phyloP scores from a whole-genome alignment of 352 stramenopile genomes.

The Phytopythium sindhum region DNA sequence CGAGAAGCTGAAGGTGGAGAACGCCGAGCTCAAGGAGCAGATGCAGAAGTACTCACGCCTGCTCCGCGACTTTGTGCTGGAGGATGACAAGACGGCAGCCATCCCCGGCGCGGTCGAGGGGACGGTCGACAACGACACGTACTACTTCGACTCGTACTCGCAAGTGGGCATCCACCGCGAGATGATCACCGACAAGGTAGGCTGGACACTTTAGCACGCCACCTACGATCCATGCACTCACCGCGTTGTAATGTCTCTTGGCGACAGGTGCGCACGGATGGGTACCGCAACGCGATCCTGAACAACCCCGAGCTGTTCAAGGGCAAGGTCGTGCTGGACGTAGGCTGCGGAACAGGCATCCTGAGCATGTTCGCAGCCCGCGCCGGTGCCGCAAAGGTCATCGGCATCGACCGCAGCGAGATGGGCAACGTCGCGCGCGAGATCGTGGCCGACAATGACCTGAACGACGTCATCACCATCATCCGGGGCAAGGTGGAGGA shows the following conservation, averaged over 20 bases:
- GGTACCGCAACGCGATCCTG: conserved; percentile 97
- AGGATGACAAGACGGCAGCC: conserved; percentile 36
- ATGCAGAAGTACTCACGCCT: conserved; percentile 72
- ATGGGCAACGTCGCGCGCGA: conserved; percentile 93
- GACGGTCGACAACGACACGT: conserved; percentile 81
- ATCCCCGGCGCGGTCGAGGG: conserved; percentile 27
- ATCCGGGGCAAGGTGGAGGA: conserved; percentile 95
- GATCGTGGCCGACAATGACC: conserved; percentile 95
- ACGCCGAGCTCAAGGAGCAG: conserved; percentile 71
- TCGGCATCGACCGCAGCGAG: conserved; percentile 94
- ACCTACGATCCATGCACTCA: neutral
- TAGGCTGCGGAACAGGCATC: conserved; percentile 97
- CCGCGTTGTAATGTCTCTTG: neutral
- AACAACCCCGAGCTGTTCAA: conserved; percentile 97
- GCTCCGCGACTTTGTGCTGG: conserved; percentile 63
- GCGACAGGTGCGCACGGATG: conserved; percentile 88
- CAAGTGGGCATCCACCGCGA: conserved; percentile 98
- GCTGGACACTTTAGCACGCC: too few species aligned
- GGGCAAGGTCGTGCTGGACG: conserved; percentile 96
- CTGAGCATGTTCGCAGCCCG: conserved; percentile 97
- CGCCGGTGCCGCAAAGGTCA: conserved; percentile 88
- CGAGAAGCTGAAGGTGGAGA: conserved; percentile 54
- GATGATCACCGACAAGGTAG: conserved; percentile 72
- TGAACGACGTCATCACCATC: conserved; percentile 90
- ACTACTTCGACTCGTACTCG: conserved; percentile 99